Conservation (phyloP, 2,329 filamentous ascomycete species). For the Colletotrichum sidae region DNA sequence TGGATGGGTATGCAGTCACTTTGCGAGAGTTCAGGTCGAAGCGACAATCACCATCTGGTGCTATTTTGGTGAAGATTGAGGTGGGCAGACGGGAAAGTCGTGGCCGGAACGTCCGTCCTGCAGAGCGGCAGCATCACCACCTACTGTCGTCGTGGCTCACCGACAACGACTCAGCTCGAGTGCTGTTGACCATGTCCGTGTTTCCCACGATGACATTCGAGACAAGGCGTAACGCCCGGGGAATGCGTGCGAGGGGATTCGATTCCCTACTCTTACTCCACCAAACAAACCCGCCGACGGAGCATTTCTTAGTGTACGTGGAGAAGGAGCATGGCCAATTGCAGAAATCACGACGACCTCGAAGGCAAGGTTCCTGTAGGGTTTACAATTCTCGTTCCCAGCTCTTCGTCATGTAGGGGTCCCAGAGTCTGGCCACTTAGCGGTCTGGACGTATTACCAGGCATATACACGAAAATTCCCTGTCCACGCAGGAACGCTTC, state of each 20-base stretch:
- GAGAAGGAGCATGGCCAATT: constrained; percentile 21
- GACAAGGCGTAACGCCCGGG: constrained; percentile 36
- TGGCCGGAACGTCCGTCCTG: constrained; percentile 8
- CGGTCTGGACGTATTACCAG: not conserved
- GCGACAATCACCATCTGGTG: constrained; percentile 23
- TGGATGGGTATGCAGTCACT: constrained; percentile 10
- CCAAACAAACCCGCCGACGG: constrained; percentile 33
- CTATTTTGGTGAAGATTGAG: constrained; percentile 23
- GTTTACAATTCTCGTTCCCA: too few relatives aligned
- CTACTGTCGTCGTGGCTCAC: constrained; percentile 4
- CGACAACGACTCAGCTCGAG: not conserved
- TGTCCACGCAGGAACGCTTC: too few relatives aligned
- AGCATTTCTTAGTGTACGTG: constrained; percentile 18
- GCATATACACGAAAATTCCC: too few relatives aligned
- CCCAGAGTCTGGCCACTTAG: not conserved
- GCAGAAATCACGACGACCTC: constrained; percentile 7
- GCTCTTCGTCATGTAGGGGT: not conserved
- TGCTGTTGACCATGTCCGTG: constrained; percentile 8
- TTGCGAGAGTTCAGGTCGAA: not conserved
- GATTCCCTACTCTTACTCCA: not conserved
- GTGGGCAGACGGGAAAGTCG: constrained; percentile 4
- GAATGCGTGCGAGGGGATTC: constrained; percentile 26
- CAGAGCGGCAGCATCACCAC: not conserved
- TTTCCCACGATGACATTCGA: constrained; percentile 26
- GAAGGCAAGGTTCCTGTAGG: not conserved